A percentile compares a stretch with the other conserved stretches of the same genome.
Evolutionary conservation across 805 yeast species (phyloP).

Genomic region (Candida anglica): DNA sequence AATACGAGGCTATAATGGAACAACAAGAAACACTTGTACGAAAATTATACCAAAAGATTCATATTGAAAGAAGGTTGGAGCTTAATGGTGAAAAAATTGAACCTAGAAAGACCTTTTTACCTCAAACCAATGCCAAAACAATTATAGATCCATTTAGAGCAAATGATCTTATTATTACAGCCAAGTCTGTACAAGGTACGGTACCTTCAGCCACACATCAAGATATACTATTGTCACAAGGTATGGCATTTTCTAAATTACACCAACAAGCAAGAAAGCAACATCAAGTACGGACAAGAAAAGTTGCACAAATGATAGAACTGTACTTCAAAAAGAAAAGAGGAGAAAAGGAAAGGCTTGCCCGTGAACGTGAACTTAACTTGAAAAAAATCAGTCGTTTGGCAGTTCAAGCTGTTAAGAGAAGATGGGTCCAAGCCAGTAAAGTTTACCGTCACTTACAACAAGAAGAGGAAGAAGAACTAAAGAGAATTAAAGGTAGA

Average conservation of each 20-base stretch:
- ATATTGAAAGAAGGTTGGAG: constrained; percentile 32
- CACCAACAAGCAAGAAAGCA: constrained; percentile 62
- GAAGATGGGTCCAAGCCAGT: constrained; percentile 86
- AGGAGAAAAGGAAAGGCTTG: constrained; percentile 83
- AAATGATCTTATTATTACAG: constrained; percentile 36
- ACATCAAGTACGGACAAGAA: constrained; percentile 64
- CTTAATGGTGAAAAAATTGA: constrained; percentile 47
- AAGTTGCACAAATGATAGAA: constrained; percentile 78
- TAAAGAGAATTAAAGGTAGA: constrained; percentile 76
- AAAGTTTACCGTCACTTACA: constrained; percentile 73
- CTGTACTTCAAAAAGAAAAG: constrained; percentile 79
- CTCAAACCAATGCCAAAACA: constrained; percentile 37
- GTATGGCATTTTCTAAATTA: constrained; percentile 62
- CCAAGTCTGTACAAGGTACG: constrained; percentile 35
- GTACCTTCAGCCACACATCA: constrained; percentile 47
- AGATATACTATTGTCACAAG: constrained; percentile 78
- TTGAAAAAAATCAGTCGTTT: constrained; percentile 69
- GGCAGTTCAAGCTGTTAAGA: constrained; percentile 80
- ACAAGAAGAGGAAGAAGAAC: constrained; percentile 73
- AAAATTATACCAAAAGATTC: constrained; percentile 40
- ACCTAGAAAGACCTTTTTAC: constrained; percentile 41
- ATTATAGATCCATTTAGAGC: constrained; percentile 44
- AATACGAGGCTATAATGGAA: constrained; percentile 52
- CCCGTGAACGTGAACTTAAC: constrained; percentile 70
- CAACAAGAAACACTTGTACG: constrained; percentile 49